Base-by-base conservation (phyloP, 2,329 filamentous ascomycete species). In the Diaporthe velutina region DNA sequence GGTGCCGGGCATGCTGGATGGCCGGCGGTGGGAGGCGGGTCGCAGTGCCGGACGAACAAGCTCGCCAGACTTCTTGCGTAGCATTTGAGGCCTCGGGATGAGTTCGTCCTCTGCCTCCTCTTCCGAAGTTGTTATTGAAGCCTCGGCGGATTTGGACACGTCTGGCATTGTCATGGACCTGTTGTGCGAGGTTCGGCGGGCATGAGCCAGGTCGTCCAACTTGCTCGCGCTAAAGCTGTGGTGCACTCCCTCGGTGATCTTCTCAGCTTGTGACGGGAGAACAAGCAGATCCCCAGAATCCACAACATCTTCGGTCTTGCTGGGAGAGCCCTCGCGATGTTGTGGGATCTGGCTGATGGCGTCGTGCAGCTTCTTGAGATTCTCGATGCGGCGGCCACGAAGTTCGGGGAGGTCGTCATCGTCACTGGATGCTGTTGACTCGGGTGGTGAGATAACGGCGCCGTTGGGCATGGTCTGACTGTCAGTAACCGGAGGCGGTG, bases 41-140 rank as follows among this genome's bases (percentile, higher is more conserved):
- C 97, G 92, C 70, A 99, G 90, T 28, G 97, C 97, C 17, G 97
- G 97, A 79, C 97, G 93, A 74, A 99, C 97, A 48, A 99, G 89
- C 85, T 99, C 97, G 45, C 97, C 97, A 52, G 97, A 98, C 89
- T 99, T 99, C 87, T 99, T 99, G 80, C 97, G 93, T 15, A 99
- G 92, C 92, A 98, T 97, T 71, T 92, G 92, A n/a, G 96, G 95
- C 85, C 97, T 97, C 79, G 86, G 88, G 77, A 82, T 83, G 76
- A 89, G 79, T 73, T 93, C 85, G 83, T 91, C 85, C 80, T 89
- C 93, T 78, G 84, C 90, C 81, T 93, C 92, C 76, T 94, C 92
- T 66, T 93, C 91, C 0, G 90, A 92, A 12, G 82, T 84, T 3
- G 86, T 86, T 42, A 86, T 76, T 2, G 90, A 90, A 73, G 85